These are phyloP conservation scores for Crotalaria pallida DNA, from an alignment of 306 rosid species.

Conservation along the genomic window DNA sequence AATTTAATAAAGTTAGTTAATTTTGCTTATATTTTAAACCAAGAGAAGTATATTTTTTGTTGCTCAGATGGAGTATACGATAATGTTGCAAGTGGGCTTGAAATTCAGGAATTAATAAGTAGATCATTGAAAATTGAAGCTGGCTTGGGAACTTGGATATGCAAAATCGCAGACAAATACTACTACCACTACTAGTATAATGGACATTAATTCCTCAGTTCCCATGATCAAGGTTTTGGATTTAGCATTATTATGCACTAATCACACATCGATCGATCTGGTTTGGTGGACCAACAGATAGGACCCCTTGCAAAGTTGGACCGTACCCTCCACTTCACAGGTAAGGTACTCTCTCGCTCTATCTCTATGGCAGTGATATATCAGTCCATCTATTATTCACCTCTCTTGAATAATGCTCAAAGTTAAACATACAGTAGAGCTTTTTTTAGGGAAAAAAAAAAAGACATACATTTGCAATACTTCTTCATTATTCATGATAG, in stretches of 20 bases:
- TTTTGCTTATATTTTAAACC: too few relatives aligned
- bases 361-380: slow-evolving; percentile 5
- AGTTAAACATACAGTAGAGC: neutral
- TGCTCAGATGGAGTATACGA: too few relatives aligned
- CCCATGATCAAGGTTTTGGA: slow-evolving; percentile 29
- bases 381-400: slow-evolving; percentile 13
- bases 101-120: slow-evolving; percentile 15
- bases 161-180: slow-evolving; percentile 20
- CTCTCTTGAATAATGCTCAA: slow-evolving; percentile 19
- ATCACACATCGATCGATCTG: slow-evolving; percentile 16
- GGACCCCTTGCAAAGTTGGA: slow-evolving; percentile 26
- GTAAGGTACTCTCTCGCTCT: too few relatives aligned
- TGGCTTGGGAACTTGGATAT: slow-evolving; percentile 24
- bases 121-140: slow-evolving; percentile 44
- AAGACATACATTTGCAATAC: neutral
- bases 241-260: slow-evolving; percentile 13
- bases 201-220: slow-evolving; percentile 7
- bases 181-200: too few relatives aligned
- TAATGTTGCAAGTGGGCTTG: slow-evolving; percentile 20
- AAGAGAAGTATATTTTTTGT: too few relatives aligned
- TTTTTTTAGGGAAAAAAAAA: neutral
- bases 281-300: slow-evolving; percentile 44
- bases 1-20: too few relatives aligned
- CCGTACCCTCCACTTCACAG: too few relatives aligned
- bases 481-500: slow-evolving; percentile 35